Conservation (phyloP, 176 grass and related monocot genomes). For the Ensete ventricosum region DNA sequence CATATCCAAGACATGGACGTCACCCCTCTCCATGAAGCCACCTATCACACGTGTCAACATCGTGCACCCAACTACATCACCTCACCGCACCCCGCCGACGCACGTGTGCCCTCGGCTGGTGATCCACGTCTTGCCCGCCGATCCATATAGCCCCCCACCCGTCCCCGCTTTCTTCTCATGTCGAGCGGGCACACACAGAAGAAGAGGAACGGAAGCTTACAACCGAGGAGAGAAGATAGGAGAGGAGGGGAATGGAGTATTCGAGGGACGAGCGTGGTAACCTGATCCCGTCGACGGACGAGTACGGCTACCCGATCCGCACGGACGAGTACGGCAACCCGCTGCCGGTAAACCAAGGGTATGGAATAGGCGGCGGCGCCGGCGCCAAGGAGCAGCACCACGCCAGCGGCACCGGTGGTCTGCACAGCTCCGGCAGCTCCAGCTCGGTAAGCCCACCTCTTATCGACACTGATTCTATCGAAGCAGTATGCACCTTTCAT, state of each 20-base stretch:
- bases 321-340: constrained; percentile 12
- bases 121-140: no score
- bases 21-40: no score
- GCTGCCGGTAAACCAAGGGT: constrained; percentile 1
- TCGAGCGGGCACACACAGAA: no score
- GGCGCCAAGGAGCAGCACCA: neutral
- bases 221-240: neutral
- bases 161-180: neutral
- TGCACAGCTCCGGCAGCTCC: neutral
- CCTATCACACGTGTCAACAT: no score
- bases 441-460: neutral
- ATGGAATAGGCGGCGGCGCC: neutral
- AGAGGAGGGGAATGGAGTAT: constrained; percentile 3
- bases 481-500: no score
- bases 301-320: constrained; percentile 1
- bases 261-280: neutral
- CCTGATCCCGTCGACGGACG: neutral
- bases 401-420: neutral
- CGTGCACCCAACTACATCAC: no score
- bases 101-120: neutral
- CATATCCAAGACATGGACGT: neutral
- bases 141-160: neutral
- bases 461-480: neutral
- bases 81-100: neutral
- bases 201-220: no score